phyloP scores from a whole-genome alignment of 805 yeast genomes.

The Candida corydali region DNA sequence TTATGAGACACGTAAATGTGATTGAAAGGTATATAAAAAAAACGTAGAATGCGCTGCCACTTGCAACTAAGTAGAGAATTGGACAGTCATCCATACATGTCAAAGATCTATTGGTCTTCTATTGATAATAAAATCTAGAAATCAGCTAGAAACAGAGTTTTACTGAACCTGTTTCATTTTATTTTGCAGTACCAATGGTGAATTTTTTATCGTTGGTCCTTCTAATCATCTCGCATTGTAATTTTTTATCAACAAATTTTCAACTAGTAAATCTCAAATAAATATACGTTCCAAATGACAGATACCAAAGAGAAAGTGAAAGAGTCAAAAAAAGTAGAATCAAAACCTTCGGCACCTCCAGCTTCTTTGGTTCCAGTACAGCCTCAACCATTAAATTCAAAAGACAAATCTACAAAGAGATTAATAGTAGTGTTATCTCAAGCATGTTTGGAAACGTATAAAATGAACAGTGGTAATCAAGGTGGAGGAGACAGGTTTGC shows the following conservation, averaged over 20 bases:
- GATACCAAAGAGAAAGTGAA: neutral
- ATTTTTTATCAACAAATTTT: constrained; percentile 4
- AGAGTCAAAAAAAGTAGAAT: neutral
- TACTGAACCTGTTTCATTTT: too few species aligned
- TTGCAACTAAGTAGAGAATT: neutral
- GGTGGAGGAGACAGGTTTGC: constrained; percentile 91
- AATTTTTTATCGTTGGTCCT: too few species aligned
- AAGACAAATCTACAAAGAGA: constrained; percentile 82
- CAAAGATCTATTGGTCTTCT: too few species aligned
- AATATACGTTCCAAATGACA: neutral
- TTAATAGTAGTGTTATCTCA: constrained; percentile 92
- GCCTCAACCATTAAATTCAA: constrained; percentile 75
- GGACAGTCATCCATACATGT: too few species aligned
- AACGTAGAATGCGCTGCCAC: constrained; percentile 3
- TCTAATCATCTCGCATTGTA: constrained; percentile 2
- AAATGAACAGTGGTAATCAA: constrained; percentile 72
- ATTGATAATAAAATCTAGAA: too few species aligned
- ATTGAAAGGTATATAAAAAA: too few species aligned
- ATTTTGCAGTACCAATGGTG: too few species aligned
- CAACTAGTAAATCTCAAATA: neutral
- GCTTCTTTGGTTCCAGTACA: constrained; percentile 86
- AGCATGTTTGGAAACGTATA: constrained; percentile 94
- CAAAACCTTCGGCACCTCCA: constrained; percentile 21
- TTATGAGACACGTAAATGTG: neutral
- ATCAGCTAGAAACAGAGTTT: too few species aligned